phyloP scores from a whole-genome alignment of 2,329 filamentous ascomycete species.

The Paraconiothyrium brasiliense region DNA sequence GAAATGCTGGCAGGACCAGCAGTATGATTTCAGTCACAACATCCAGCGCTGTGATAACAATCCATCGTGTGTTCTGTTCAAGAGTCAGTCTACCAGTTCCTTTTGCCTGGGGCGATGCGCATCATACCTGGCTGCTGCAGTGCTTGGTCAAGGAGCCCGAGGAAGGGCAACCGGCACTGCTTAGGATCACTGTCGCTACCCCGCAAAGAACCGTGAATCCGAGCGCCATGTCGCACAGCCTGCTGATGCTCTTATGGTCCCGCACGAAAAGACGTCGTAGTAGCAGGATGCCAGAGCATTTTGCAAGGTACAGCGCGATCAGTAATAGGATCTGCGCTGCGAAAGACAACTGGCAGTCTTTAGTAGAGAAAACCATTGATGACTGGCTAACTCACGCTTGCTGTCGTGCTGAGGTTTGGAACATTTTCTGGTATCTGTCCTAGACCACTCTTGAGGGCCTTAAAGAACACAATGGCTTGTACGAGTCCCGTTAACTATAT shows the following conservation, averaged over 20 bases:
- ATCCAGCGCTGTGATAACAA: conserved; percentile 19
- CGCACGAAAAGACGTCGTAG: conserved; percentile 27
- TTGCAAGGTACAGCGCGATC: conserved; percentile 23
- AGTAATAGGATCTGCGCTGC: conserved; percentile 24
- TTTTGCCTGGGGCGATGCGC: neutral
- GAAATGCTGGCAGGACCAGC: conserved; percentile 20
- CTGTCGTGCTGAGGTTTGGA: neutral
- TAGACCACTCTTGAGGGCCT: conserved; percentile 14
- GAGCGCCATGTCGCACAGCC: conserved; percentile 25
- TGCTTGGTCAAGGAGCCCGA: conserved; percentile 13
- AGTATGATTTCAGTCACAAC: conserved; percentile 23
- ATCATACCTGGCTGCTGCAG: conserved; percentile 17
- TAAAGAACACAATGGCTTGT: conserved; percentile 15
- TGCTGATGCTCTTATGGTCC: conserved; percentile 17
- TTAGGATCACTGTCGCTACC: conserved; percentile 20
- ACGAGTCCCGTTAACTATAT: conserved; percentile 15
- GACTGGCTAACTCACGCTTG: neutral
- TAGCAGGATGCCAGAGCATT: conserved; percentile 25
- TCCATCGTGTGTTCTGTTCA: conserved; percentile 22
- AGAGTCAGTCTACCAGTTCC: neutral
- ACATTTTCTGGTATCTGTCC: conserved; percentile 14
- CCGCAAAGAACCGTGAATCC: conserved; percentile 21
- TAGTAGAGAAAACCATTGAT: neutral
- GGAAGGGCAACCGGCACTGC: conserved; percentile 22
- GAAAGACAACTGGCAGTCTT: conserved; percentile 21